phyloP scores from a whole-genome alignment of 805 yeast genomes.

The Pichia heedii region DNA sequence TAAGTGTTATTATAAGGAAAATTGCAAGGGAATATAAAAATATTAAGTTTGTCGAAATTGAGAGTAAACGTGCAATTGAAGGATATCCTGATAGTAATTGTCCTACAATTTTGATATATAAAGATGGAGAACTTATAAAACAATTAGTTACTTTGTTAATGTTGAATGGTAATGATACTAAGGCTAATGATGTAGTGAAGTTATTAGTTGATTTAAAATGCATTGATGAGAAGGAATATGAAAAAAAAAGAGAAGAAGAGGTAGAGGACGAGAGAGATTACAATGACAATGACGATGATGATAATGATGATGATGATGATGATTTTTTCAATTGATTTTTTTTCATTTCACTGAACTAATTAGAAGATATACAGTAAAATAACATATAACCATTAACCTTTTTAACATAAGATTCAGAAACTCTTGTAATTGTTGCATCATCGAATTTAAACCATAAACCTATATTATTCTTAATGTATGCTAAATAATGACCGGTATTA shows the following conservation, averaged over 20 bases:
- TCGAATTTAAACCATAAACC: slow-evolving; percentile 89
- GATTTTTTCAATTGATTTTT: slow-evolving; percentile 38
- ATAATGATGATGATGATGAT: slow-evolving; percentile 34
- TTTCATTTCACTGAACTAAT: too few species aligned
- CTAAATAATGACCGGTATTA: slow-evolving; percentile 91
- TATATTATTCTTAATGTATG: slow-evolving; percentile 60
- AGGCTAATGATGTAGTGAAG: slow-evolving; percentile 58
- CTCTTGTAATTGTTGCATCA: slow-evolving; percentile 69
- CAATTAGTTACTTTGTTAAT: slow-evolving; percentile 75
- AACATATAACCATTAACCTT: slow-evolving; percentile 72
- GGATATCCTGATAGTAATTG: slow-evolving; percentile 84
- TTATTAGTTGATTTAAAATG: slow-evolving; percentile 62
- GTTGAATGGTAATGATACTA: slow-evolving; percentile 78
- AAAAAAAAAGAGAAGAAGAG: slow-evolving; percentile 50
- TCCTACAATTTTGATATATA: slow-evolving; percentile 83
- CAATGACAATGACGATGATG: slow-evolving; percentile 24
- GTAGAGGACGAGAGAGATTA: slow-evolving; percentile 40
- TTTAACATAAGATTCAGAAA: slow-evolving; percentile 57
- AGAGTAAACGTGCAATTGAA: slow-evolving; percentile 86
- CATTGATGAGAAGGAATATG: slow-evolving; percentile 53
- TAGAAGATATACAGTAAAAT: slow-evolving; percentile 55
- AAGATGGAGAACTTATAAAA: slow-evolving; percentile 65
- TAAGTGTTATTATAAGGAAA: slow-evolving; percentile 46
- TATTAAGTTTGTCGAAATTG: slow-evolving; percentile 84
- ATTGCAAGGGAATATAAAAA: slow-evolving; percentile 67